These are phyloP conservation scores for Penicillium coprophilum DNA, from an alignment of 495 filamentous ascomycete genomes.

Conservation along the genomic window DNA sequence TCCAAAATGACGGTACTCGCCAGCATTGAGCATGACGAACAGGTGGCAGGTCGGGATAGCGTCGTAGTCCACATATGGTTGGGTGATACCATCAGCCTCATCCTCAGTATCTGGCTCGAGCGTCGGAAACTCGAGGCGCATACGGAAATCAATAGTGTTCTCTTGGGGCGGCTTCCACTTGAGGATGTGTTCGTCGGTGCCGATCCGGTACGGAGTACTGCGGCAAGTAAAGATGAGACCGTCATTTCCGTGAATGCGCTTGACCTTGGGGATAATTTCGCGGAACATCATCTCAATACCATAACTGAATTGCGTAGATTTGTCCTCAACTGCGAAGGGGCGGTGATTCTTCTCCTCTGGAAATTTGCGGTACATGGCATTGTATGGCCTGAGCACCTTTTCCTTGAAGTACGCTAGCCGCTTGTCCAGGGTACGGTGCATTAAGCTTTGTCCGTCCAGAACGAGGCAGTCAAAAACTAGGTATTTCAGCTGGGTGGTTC, in stretches of 20 bases:
- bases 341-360: slow-evolving; percentile 68
- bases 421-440: slow-evolving; percentile 80
- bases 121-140: slow-evolving; percentile 72
- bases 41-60: slow-evolving; percentile 61
- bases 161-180: slow-evolving; percentile 96
- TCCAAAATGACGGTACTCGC: slow-evolving; percentile 61
- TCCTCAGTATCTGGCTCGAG: slow-evolving; percentile 69
- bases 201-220: slow-evolving; percentile 76
- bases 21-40: slow-evolving; percentile 53
- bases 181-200: slow-evolving; percentile 88
- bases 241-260: slow-evolving; percentile 79
- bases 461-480: slow-evolving; percentile 92
- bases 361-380: slow-evolving; percentile 63
- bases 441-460: slow-evolving; percentile 71
- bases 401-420: slow-evolving; percentile 83
- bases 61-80: slow-evolving; percentile 56
- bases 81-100: slow-evolving; percentile 56
- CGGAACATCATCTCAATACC: slow-evolving; percentile 88
- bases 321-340: slow-evolving; percentile 79
- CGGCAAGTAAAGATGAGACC: slow-evolving; percentile 96
- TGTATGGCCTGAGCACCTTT: slow-evolving; percentile 76
- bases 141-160: slow-evolving; percentile 89
- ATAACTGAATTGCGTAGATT: slow-evolving; percentile 84
- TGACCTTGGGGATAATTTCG: slow-evolving; percentile 74
- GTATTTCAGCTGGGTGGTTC: slow-evolving; percentile 68